phyloP scores from a whole-genome alignment of 2,329 filamentous ascomycete genomes.

The Phialemonium atrogriseum region DNA sequence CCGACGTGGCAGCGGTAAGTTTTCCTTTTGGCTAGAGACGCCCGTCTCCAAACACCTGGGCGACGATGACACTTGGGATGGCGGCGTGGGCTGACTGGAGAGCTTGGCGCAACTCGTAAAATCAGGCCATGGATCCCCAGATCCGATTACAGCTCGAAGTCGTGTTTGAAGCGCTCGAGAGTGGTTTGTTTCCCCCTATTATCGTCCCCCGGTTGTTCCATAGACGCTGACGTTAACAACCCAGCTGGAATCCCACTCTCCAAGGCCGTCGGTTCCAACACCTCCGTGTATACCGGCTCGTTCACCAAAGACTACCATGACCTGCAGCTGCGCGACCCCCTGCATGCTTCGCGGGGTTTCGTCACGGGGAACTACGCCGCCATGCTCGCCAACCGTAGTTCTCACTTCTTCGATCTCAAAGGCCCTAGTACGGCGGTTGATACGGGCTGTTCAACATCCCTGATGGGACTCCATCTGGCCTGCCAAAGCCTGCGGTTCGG shows the following conservation, averaged over 20 bases:
- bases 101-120: conserved; percentile 14
- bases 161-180: conserved; percentile 19
- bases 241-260: conserved; percentile 1
- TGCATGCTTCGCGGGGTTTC: too few species aligned
- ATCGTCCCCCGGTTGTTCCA: not conserved
- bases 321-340: conserved; percentile 12
- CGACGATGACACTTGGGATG: too few species aligned
- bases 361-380: conserved; percentile 24
- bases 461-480: conserved; percentile 23
- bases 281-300: conserved; percentile 14
- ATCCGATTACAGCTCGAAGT: conserved; percentile 12
- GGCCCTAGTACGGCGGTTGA: conserved; percentile 34
- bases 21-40: too few species aligned
- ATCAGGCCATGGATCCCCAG: conserved; percentile 12
- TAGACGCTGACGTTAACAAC: not conserved
- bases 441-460: conserved; percentile 33
- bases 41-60: too few species aligned
- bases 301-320: conserved; percentile 20
- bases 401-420: conserved; percentile 31
- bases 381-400: conserved; percentile 31
- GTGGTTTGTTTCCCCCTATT: conserved; percentile 5
- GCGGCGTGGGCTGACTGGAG: too few species aligned
- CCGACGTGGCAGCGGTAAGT: too few species aligned
- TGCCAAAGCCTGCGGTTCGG: conserved; percentile 14
- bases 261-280: conserved; percentile 9